These are phyloP conservation scores for Populus pruinosa DNA, from an alignment of 345 rosid genomes.

Conservation along the genomic window DNA sequence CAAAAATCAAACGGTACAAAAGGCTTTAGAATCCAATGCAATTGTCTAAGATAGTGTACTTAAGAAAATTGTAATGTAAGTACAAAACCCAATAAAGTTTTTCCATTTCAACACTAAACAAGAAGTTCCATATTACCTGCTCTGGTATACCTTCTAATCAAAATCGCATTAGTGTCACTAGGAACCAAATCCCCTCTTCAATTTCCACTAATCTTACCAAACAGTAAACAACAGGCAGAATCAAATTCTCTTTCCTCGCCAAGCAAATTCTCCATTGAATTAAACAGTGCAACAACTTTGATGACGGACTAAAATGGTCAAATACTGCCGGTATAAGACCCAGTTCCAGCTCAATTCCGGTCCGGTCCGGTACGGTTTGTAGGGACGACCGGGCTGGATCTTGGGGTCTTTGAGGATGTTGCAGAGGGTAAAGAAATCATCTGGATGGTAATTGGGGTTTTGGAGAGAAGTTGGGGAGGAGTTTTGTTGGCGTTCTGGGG, in stretches of 20 bases:
- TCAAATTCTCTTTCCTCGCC: constrained; percentile 69
- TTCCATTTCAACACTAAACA: background rate
- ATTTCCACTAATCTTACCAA: constrained; percentile 37
- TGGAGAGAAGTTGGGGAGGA: constrained; percentile 2
- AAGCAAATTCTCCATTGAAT: constrained; percentile 47
- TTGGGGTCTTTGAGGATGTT: constrained; percentile 46
- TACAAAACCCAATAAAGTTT: background rate
- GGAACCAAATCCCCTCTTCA: constrained; percentile 47
- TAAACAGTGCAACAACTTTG: constrained; percentile 57
- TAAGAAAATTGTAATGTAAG: background rate
- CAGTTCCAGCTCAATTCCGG: constrained; percentile 50
- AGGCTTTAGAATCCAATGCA: background rate
- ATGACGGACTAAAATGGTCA: constrained; percentile 60
- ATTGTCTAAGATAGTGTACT: background rate
- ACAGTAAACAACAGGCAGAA: constrained; percentile 67
- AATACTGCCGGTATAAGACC: constrained; percentile 47
- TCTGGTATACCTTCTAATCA: constrained; percentile 78
- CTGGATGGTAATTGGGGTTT: constrained; percentile 18
- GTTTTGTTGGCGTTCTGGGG: constrained; percentile 13
- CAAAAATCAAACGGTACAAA: background rate
- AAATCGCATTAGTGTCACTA: constrained; percentile 50
- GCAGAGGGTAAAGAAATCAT: constrained; percentile 45
- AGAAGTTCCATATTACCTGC: constrained; percentile 48
- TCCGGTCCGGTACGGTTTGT: constrained; percentile 46
- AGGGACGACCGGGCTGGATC: constrained; percentile 40